Conservation (phyloP, 805 yeast species). For the Wickerhamomyces hampshirensis region DNA sequence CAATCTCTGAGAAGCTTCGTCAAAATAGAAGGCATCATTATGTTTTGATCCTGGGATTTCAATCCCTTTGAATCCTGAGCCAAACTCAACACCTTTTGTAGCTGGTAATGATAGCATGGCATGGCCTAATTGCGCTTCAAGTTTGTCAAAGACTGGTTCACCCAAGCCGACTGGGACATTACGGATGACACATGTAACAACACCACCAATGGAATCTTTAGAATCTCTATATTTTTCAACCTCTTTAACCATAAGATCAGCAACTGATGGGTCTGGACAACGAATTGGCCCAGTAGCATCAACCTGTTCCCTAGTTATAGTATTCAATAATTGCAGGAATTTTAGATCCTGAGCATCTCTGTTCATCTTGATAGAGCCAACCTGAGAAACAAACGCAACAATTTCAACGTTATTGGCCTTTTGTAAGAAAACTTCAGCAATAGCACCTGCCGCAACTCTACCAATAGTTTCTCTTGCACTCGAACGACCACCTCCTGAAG, state of each 20-base stretch:
- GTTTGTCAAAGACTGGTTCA: conserved; percentile 95
- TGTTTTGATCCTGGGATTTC: conserved; percentile 88
- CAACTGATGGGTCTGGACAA: conserved; percentile 76
- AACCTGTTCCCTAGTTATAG: conserved; percentile 82
- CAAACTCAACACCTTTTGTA: conserved; percentile 96
- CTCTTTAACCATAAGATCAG: conserved; percentile 76
- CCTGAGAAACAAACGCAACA: conserved; percentile 94
- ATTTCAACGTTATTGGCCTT: conserved; percentile 83
- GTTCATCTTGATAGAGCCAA: conserved; percentile 75
- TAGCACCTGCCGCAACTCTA: conserved; percentile 97
- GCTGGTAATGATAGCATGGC: conserved; percentile 98
- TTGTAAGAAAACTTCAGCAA: conserved; percentile 86
- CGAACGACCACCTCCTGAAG: conserved; percentile 97
- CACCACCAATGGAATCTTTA: conserved; percentile 94
- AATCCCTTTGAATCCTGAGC: conserved; percentile 93
- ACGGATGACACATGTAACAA: conserved; percentile 94
- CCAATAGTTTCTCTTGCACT: conserved; percentile 98
- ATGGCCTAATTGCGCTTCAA: conserved; percentile 93
- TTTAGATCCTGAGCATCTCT: conserved; percentile 61
- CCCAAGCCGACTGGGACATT: conserved; percentile 95
- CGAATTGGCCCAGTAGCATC: conserved; percentile 88
- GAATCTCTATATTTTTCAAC: conserved; percentile 83
- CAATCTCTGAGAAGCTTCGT: conserved; percentile 54
- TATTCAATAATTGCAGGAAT: conserved; percentile 63
- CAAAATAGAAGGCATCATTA: conserved; percentile 78